Percentiles rank a stretch among this genome's conserved stretches.
Conservation (phyloP, 306 rosid genomes). For the Trichosanthes cucumerina region DNA sequence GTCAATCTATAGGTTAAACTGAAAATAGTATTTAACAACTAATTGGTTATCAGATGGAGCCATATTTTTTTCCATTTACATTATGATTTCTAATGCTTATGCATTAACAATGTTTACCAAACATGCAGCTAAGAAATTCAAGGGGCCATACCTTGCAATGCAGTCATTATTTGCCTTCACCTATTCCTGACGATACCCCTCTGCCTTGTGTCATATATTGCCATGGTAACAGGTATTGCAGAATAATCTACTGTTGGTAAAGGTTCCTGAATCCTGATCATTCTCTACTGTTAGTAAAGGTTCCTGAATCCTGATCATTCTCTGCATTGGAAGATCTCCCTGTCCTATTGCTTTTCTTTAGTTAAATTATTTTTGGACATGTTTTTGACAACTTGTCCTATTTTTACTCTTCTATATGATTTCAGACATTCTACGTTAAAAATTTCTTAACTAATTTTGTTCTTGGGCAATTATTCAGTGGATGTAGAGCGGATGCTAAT, state of each 20-base stretch:
- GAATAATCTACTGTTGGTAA: background rate
- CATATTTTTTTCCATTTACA: background rate
- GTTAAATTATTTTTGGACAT: background rate
- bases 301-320: background rate
- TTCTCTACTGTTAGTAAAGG: background rate
- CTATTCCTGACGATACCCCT: conserved; percentile 56
- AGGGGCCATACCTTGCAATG: conserved; percentile 74
- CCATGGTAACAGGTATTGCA: conserved; percentile 89
- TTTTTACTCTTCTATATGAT: conserved; percentile 6
- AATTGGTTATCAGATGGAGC: too few species aligned
- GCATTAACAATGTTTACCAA: conserved; percentile 16
- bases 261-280: background rate
- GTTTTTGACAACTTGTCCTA: background rate
- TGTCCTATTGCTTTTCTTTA: background rate
- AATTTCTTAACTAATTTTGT: conserved; percentile 4
- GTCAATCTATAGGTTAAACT: too few species aligned
- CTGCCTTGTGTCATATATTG: conserved; percentile 96
- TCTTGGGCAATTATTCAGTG: conserved; percentile 56
- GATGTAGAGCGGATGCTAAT: conserved; percentile 96
- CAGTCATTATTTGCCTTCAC: conserved; percentile 83
- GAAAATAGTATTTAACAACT: too few species aligned
- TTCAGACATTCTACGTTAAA: background rate
- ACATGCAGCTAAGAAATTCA: conserved; percentile 74
- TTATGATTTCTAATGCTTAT: conserved; percentile 15
- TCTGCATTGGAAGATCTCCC: background rate